Conservation (phyloP, 768 basidiomycete genomes). For the Suillus cothurnatus region DNA sequence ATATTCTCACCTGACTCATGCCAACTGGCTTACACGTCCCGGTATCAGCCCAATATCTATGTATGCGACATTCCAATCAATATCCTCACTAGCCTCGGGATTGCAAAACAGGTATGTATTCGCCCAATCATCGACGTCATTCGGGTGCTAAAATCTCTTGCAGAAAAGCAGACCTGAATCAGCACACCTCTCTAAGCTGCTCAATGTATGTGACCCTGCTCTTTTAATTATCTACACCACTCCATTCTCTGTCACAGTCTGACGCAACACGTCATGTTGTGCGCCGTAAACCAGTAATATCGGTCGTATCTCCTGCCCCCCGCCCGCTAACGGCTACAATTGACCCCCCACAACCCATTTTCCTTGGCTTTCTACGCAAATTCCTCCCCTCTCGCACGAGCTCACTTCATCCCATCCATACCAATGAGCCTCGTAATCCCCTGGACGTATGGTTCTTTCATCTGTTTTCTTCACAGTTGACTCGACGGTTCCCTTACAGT, state of each 20-base stretch:
- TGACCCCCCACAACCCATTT: not conserved
- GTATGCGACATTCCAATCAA: not conserved
- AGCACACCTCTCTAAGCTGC: no score
- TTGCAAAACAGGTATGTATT: no score
- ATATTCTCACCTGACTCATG: not conserved
- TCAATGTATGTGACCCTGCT: no score
- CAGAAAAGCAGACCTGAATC: no score
- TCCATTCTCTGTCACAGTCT: no score
- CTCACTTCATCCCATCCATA: not conserved
- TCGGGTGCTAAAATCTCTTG: no score
- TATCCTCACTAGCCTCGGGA: no score
- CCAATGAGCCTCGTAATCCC: not conserved
- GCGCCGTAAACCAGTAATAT: not conserved
- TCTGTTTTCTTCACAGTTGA: not conserved
- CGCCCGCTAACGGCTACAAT: not conserved
- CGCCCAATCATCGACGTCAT: no score
- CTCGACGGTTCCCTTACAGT: not conserved
- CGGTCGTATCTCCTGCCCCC: not conserved
- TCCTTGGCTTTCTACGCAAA: not conserved
- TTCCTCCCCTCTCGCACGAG: not conserved
- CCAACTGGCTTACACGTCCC: not conserved
- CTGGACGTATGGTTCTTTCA: not conserved
- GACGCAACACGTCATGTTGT: no score
- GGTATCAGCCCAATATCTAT: not conserved
- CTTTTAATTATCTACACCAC: no score